phyloP scores from a whole-genome alignment of 2,329 filamentous ascomycete genomes.

The Aspergillus floridensis region DNA sequence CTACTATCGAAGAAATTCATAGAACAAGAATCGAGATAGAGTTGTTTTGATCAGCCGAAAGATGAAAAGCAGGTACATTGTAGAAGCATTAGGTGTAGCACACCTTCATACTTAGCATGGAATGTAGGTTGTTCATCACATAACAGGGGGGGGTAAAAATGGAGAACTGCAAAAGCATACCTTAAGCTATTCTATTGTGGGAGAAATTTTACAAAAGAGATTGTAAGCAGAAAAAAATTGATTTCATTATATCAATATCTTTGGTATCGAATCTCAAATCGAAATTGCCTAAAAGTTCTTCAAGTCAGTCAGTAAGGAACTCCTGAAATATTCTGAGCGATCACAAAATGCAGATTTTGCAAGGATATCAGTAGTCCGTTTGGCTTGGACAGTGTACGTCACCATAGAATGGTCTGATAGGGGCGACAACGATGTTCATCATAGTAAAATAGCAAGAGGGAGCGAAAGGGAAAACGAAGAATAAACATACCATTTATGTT shows the following conservation, averaged over 20 bases:
- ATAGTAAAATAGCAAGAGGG: slow-evolving; percentile 31
- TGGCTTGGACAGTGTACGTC: slow-evolving; percentile 61
- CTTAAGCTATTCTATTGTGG: slow-evolving; percentile 14
- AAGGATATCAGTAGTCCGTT: slow-evolving; percentile 56
- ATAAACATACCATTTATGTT: slow-evolving; percentile 29
- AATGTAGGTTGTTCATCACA: slow-evolving; percentile 57
- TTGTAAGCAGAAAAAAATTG: neutral
- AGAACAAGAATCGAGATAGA: slow-evolving; percentile 18
- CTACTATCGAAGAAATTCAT: slow-evolving; percentile 22
- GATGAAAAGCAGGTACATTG: slow-evolving; percentile 63
- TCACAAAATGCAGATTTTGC: slow-evolving; percentile 11
- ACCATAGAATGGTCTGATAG: slow-evolving; percentile 60
- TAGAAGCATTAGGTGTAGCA: slow-evolving; percentile 51
- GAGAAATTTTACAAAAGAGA: neutral
- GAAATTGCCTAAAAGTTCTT: slow-evolving; percentile 11
- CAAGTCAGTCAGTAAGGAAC: slow-evolving; percentile 27
- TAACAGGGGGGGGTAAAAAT: slow-evolving; percentile 21
- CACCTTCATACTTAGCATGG: slow-evolving; percentile 63
- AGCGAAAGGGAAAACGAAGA: slow-evolving; percentile 4
- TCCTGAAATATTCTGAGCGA: slow-evolving; percentile 7
- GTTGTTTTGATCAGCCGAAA: slow-evolving; percentile 56
- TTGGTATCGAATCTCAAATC: neutral
- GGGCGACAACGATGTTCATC: slow-evolving; percentile 63
- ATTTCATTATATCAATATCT: neutral
- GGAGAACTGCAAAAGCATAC: slow-evolving; percentile 22